Evolutionary conservation across 169 alveolate species (phyloP).

Genomic region (Fabrea salina): DNA sequence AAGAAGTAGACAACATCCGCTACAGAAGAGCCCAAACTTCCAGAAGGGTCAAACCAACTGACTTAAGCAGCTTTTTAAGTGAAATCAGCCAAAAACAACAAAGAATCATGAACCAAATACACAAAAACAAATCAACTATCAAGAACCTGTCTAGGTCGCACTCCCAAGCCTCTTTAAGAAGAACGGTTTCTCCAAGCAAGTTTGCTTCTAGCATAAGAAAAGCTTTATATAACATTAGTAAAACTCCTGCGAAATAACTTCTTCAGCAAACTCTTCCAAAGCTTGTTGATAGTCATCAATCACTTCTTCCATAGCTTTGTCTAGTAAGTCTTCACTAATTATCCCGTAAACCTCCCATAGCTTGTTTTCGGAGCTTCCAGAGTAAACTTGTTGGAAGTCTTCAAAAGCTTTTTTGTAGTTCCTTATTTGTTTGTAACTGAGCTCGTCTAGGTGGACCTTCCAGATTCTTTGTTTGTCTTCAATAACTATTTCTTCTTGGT

Average conservation of each 20-base stretch:
- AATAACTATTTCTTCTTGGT: background rate
- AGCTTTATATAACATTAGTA: no score
- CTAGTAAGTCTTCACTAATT: constrained; percentile 29
- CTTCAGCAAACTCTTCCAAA: constrained; percentile 6
- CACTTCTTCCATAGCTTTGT: background rate
- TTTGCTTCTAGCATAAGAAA: no score
- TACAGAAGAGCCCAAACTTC: no score
- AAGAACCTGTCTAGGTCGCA: no score
- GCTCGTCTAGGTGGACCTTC: background rate
- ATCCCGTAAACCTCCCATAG: constrained; percentile 27
- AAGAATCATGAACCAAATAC: no score
- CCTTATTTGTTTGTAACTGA: background rate
- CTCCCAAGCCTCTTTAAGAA: no score
- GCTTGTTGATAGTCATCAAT: background rate
- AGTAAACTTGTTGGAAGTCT: background rate
- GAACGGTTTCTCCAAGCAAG: no score
- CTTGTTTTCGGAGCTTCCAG: constrained; percentile 13
- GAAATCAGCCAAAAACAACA: no score
- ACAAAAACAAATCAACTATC: no score
- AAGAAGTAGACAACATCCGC: no score
- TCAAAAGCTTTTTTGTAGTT: background rate
- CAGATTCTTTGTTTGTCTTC: background rate
- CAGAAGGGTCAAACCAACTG: no score
- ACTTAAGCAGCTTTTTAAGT: no score
- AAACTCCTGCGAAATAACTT: constrained; percentile 14